Base-by-base conservation (phyloP, 2,329 filamentous ascomycete genomes). In the Xylaria sp. region DNA sequence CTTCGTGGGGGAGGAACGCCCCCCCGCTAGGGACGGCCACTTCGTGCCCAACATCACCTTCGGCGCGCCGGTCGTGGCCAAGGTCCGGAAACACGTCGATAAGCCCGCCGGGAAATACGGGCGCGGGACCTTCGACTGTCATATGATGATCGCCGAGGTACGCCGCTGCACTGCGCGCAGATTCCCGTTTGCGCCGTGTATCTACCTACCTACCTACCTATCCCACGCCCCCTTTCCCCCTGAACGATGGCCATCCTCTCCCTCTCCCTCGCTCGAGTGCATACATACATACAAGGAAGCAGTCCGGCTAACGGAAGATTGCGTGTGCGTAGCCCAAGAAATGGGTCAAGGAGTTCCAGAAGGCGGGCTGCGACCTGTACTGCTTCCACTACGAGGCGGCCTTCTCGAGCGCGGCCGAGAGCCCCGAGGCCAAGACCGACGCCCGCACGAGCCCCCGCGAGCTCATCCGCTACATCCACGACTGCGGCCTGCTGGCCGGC, bases 141-240 rank as follows among this genome's bases (percentile, higher is more conserved):
- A 99, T 76, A 97, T 99, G 94, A 99, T 99, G 94, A 96, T 99
- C 71, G 87, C 91, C 67, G 93, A 99, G 88, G 91, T 93, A 80
- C n/a, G n/a, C n/a, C n/a, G n/a, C n/a, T 64, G 75, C 56, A 17
- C 29, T 34, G 11, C 29, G 6, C 29, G 4, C 16, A 7, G 5
- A 34, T 34, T 13, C 29, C 29, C 29, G 22, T 29, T 47, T 13
- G 8, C 19, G 37, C 41, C 41, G 29, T 22, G 43, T 9, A 34
- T 24, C 44, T 44, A 42, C 43, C 41, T 29, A 19, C 21, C 24
- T 21, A 18, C 6, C 39, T 22, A 38, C 7, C 39, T 9, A 29
- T 26, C 38, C 11, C 11, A 7, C 11, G 13, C 19, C 18, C 1
- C 29, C n/a, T 20, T 24, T 39, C 18, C 19, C 19, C 21, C 26